These are phyloP conservation scores for Aspergillus pseudotamarii DNA, from an alignment of 2,329 filamentous ascomycete species.

Conservation along the genomic window DNA sequence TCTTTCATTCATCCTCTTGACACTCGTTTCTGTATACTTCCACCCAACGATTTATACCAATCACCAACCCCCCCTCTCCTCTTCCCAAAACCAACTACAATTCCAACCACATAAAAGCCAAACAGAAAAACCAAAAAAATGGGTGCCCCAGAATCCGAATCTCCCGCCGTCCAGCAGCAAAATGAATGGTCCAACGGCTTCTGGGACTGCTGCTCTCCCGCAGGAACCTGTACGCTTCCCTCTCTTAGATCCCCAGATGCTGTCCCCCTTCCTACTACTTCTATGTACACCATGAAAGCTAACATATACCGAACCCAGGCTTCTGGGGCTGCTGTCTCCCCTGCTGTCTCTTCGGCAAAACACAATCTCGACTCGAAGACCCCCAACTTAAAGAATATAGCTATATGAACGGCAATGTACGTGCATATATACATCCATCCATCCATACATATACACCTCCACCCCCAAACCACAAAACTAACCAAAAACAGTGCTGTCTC, in stretches of 20 bases:
- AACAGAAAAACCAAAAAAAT: conserved; percentile 11
- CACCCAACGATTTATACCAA: not conserved
- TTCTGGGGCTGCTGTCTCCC: conserved; percentile 31
- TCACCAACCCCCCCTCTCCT: not conserved
- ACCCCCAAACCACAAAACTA: not conserved
- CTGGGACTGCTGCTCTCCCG: conserved; percentile 37
- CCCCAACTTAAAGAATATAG: conserved; percentile 30
- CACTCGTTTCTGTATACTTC: not conserved
- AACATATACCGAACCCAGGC: conserved; percentile 22
- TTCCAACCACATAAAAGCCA: not conserved
- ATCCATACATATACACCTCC: too few species aligned
- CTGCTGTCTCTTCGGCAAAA: conserved; percentile 37
- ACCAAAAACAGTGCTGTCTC: conserved; percentile 34
- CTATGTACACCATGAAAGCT: not conserved
- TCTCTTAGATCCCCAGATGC: not conserved
- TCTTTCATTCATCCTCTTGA: not conserved
- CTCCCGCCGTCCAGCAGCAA: not conserved
- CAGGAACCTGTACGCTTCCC: conserved; percentile 31
- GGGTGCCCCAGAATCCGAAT: not conserved
- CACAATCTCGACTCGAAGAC: conserved; percentile 34
- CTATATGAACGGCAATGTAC: conserved; percentile 32
- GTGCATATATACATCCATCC: not conserved
- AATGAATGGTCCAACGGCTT: conserved; percentile 35
- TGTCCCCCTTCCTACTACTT: too few species aligned
- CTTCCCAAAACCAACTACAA: too few species aligned